Percentiles rank a stretch among this genome's conserved stretches.
phyloP scores from a whole-genome alignment of 2,329 filamentous ascomycete species.

The Cryphonectria nitschkei region DNA sequence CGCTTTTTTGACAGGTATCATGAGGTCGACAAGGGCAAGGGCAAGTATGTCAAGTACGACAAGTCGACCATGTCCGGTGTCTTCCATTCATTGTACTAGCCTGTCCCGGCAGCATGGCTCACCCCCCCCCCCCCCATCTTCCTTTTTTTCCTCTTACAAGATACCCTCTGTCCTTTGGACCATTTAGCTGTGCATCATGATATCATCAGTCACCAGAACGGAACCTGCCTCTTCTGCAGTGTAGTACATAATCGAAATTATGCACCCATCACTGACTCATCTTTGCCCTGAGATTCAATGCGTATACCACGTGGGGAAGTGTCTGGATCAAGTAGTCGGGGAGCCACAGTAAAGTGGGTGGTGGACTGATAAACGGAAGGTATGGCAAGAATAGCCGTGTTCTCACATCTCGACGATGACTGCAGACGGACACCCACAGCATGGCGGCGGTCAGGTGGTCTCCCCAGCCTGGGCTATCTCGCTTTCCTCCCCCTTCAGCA shows the following conservation, averaged over 20 bases:
- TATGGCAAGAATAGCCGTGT: slow-evolving; percentile 8
- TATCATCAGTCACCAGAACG: not conserved
- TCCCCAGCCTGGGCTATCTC: not conserved
- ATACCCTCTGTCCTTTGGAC: slow-evolving; percentile 10
- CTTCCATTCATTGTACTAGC: slow-evolving; percentile 56
- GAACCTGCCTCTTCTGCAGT: not conserved
- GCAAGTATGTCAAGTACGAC: slow-evolving; percentile 98
- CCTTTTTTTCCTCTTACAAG: not conserved
- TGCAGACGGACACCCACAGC: slow-evolving; percentile 7
- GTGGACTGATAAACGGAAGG: not conserved
- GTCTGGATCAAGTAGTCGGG: not conserved
- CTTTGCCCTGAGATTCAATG: not conserved
- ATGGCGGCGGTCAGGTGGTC: slow-evolving; percentile 4
- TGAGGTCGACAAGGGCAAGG: slow-evolving; percentile 95
- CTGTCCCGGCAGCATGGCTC: not conserved
- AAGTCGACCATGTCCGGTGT: slow-evolving; percentile 76
- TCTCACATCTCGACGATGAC: not conserved
- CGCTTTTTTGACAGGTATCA: slow-evolving; percentile 98
- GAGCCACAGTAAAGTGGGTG: not conserved
- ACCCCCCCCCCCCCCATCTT: not conserved
- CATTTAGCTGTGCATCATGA: not conserved
- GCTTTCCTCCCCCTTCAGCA: not conserved
- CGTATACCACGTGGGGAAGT: not conserved
- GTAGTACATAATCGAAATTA: not conserved
- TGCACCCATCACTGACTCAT: not conserved